Conservation (phyloP, 805 yeast genomes). For the Pichia paraexigua region DNA sequence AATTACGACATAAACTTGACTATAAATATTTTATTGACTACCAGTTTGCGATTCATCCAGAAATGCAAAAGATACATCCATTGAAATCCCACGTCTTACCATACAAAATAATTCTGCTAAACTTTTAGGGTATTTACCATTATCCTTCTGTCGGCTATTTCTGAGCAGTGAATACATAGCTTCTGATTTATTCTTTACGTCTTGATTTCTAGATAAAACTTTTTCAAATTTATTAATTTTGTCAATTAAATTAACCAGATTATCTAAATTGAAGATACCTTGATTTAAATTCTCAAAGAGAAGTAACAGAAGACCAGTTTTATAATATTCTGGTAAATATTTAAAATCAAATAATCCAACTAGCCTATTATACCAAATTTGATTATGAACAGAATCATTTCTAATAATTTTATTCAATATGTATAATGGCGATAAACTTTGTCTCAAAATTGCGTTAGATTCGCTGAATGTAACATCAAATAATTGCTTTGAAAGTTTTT, state of each 20-base stretch:
- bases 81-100: slow-evolving; percentile 20
- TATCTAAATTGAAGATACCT: slow-evolving; percentile 13
- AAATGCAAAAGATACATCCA: slow-evolving; percentile 25
- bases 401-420: slow-evolving; percentile 45
- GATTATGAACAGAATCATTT: slow-evolving; percentile 21
- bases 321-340: slow-evolving; percentile 45
- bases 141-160: slow-evolving; percentile 4
- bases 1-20: no score
- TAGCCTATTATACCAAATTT: slow-evolving; percentile 22
- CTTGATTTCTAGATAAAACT: slow-evolving; percentile 11
- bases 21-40: no score
- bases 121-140: slow-evolving; percentile 2
- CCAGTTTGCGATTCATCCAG: slow-evolving; percentile 10
- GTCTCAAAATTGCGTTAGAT: slow-evolving; percentile 47
- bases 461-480: not conserved
- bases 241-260: slow-evolving; percentile 20
- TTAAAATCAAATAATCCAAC: slow-evolving; percentile 38
- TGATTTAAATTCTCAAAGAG: slow-evolving; percentile 30
- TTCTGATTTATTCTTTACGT: slow-evolving; percentile 10
- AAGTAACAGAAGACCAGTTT: slow-evolving; percentile 43
- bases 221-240: slow-evolving; percentile 20
- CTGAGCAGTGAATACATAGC: slow-evolving; percentile 17
- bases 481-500: not conserved
- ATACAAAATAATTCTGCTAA: slow-evolving; percentile 12
- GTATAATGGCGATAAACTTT: slow-evolving; percentile 66